Evolutionary conservation across 176 grass and related monocot species (phyloP).

Genomic region (Melocanna baccifera): DNA sequence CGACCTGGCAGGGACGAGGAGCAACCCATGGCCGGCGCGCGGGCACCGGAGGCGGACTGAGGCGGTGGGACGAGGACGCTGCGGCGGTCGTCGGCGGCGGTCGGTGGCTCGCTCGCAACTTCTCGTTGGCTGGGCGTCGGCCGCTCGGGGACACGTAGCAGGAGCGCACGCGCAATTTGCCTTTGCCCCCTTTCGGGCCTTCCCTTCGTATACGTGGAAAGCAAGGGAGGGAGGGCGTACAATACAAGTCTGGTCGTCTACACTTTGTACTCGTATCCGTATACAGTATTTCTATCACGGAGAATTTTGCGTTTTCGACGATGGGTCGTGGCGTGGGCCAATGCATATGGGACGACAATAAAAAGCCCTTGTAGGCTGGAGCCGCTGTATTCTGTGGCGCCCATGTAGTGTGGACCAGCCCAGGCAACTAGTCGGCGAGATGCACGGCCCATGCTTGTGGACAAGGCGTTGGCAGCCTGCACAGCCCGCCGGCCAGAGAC

Average conservation of each 20-base stretch:
- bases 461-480: neutral
- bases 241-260: neutral
- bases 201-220: neutral
- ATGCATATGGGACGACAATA: neutral
- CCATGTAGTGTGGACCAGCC: neutral
- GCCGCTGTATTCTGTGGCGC: too few species aligned
- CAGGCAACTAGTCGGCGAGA: neutral
- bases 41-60: neutral
- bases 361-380: too few species aligned
- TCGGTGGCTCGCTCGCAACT: neutral
- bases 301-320: neutral
- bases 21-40: conserved; percentile 22
- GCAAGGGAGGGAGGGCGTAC: neutral
- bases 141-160: neutral
- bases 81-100: neutral
- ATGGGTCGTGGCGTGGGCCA: neutral
- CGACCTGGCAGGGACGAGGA: conserved; percentile 36
- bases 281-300: neutral
- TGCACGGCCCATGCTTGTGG: neutral
- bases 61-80: neutral
- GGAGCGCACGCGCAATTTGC: neutral
- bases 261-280: neutral
- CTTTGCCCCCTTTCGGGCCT: neutral
- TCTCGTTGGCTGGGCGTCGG: neutral
- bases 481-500: too few species aligned